A percentile compares a stretch with the other conserved stretches of the same genome.
These are phyloP conservation scores for Colletotrichum shisoi DNA, from an alignment of 2,329 filamentous ascomycete genomes.

Conservation along the genomic window DNA sequence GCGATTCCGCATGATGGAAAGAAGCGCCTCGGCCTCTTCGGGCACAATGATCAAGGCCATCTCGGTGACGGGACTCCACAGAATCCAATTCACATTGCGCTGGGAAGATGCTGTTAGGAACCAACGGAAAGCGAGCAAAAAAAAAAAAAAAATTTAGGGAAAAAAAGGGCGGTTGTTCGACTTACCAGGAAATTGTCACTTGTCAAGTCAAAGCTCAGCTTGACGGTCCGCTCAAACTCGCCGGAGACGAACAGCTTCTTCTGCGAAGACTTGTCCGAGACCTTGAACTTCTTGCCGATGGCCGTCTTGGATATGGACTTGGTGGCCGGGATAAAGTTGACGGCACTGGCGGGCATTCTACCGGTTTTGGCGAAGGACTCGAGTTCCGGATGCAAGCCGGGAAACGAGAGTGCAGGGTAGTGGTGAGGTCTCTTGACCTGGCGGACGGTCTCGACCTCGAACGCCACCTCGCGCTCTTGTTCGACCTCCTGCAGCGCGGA, in stretches of 20 bases:
- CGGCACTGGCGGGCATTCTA: constrained; percentile 48
- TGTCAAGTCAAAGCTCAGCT: constrained; percentile 40
- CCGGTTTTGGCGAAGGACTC: constrained; percentile 57
- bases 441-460: constrained; percentile 65
- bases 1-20: constrained; percentile 53
- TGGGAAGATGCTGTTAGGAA: constrained; percentile 38
- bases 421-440: constrained; percentile 59
- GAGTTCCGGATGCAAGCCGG: constrained; percentile 58
- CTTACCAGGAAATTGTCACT: constrained; percentile 50
- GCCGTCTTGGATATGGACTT: constrained; percentile 49
- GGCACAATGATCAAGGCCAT: constrained; percentile 66
- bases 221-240: constrained; percentile 60
- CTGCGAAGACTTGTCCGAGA: constrained; percentile 38
- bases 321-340: constrained; percentile 54
- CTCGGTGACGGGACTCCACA: constrained; percentile 60
- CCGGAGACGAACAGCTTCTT: constrained; percentile 50
- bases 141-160: accelerated
- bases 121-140: background rate
- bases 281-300: constrained; percentile 48
- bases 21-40: constrained; percentile 67
- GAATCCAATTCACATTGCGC: constrained; percentile 66
- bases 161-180: background rate
- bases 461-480: constrained; percentile 66
- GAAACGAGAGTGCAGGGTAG: constrained; percentile 52
- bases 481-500: constrained; percentile 68